Base-by-base conservation (phyloP, 176 grass and related monocot genomes). In the Juncus effusus region DNA sequence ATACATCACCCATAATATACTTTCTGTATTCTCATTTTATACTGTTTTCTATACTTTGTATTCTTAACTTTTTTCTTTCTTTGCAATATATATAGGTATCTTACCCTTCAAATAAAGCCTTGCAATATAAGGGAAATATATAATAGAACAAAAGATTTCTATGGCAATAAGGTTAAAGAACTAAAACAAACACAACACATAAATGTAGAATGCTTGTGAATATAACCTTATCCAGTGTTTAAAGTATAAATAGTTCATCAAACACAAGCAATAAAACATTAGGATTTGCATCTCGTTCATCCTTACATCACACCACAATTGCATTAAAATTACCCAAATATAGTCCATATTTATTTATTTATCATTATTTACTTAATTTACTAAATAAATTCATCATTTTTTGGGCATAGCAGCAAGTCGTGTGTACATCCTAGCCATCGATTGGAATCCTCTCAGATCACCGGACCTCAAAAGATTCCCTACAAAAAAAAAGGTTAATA, bases 371-470 rank as follows among this genome's bases (percentile, higher is more conserved):
- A 72, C 58, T 10, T 59, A 39, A 72, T 72, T 72, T 72, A n/a
- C 54, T 19, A 38, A 36, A 40, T 16, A 13, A 60, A 51, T 28
- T 45, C 67, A 88, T 59, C 68, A 57, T 70, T 87, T 95, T 73
- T 84, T 95, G 70, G 90, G 86, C 78, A 87, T 82, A 41, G 86
- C 86, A 56, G 86, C 83, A 35, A 95, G 72, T 53, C 86, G 81
- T 51, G 86, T 82, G 65, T 90, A 95, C 90, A 95, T 95, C 60
- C 63, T 78, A 51, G 86, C 90, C 90, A 90, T 95, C 10, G 90
- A 95, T 62, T 83, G 83, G 40, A 79, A 95, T 15, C 90, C 86
- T 56, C 83, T 82, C 16, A 82, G 57, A 68, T 95, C 90, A 0
- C 86, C 90, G 2, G 90, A 95, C 6, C 90, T 77, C 10, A 95